A percentile compares a stretch with the other conserved stretches of the same genome.
phyloP scores from a whole-genome alignment of 78 protist species.

The Dictyostelium firmibasis region DNA sequence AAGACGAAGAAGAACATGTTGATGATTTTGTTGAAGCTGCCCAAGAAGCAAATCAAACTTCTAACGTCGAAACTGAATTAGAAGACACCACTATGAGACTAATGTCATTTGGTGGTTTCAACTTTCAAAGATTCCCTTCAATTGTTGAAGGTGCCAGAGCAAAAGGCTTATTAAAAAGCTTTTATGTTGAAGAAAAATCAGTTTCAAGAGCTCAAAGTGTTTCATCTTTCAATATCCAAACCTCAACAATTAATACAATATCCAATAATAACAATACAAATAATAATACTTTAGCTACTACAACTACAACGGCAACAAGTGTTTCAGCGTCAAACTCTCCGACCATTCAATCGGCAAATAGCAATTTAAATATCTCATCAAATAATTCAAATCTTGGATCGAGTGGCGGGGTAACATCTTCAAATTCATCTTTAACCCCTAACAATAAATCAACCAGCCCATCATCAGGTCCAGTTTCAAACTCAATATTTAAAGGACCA shows the following conservation, averaged over 20 bases:
- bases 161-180: conserved; percentile 64
- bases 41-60: conserved; percentile 4
- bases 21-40: conserved; percentile 66
- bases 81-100: conserved; percentile 29
- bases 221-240: conserved; percentile 4
- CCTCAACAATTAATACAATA: background rate
- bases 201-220: conserved; percentile 43
- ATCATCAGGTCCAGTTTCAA: background rate
- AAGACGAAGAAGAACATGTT: conserved; percentile 21
- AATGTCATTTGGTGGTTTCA: conserved; percentile 79
- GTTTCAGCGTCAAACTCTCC: background rate
- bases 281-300: no score
- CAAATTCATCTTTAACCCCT: background rate
- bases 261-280: background rate
- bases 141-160: conserved; percentile 72
- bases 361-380: background rate
- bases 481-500: conserved; percentile 15
- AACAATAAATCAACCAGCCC: conserved; percentile 3
- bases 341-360: background rate
- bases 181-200: conserved; percentile 68
- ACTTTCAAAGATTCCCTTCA: conserved; percentile 72
- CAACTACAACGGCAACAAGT: background rate
- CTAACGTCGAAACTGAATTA: background rate
- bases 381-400: background rate
- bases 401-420: background rate